Base-by-base conservation (phyloP, 2,329 filamentous ascomycete genomes). In the Fusarium camptoceras region DNA sequence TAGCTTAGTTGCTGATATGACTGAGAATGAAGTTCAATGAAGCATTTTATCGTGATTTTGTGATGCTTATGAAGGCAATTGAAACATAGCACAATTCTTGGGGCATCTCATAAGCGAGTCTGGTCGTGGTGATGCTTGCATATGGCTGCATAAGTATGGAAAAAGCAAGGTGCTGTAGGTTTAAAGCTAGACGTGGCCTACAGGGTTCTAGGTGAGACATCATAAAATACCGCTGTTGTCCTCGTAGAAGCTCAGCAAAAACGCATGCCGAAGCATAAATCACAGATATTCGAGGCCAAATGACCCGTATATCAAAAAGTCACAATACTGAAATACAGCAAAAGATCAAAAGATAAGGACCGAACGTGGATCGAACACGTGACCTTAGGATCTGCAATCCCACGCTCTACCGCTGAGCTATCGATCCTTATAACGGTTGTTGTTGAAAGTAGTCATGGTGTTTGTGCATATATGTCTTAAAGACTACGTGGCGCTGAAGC, bases 351-450 rank as follows among this genome's bases (percentile, higher is more conserved):
- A 70, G 46, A 18, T 34, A 6, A 70, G 67, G 68, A 68, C 68
- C 68, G 67, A 70, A 59, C 67, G 68, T 71, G 68, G 67, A 64
- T 70, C 67, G 68, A 70, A 70, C 67, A 71, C 67, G 67, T 59
- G 67, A 28, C 67, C 67, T 70, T 64, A 55, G 49, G 67, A 70
- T 70, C 67, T 70, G 67, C 67, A 70, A 70, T 70, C 67, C 46
- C 67, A 59, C 67, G 67, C 67, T 70, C 67, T 70, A 70, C 67
- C 67, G 25, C 67, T 70, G 67, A 70, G 67, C 67, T 70, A 70
- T 70, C 66, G 66, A 70, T 66, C 66, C 66, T 50, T 24, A 15
- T 30, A 5, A 30, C 28, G 8, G 3, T 37, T 25, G 8, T 20
- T 42, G 15, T 2, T 49, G 41, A 8, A 12, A 39, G 6, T 2